phyloP scores from a whole-genome alignment of 768 basidiomycete genomes.

The Punctularia strigosozonata region DNA sequence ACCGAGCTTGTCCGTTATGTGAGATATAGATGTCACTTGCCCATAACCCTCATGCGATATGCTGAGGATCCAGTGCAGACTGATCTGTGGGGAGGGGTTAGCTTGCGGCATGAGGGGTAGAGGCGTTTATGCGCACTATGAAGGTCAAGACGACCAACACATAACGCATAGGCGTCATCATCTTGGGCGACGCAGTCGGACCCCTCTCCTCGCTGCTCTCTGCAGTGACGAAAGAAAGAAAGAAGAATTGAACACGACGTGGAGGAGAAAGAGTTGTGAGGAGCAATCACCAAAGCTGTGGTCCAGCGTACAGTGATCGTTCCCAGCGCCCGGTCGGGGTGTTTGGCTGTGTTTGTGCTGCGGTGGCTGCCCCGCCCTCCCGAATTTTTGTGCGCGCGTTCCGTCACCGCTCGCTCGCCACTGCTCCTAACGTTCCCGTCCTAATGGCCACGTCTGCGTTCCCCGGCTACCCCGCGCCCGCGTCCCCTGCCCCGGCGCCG shows the following conservation, averaged over 20 bases:
- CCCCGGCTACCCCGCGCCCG: slow-evolving; percentile 23
- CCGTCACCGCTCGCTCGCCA: too few relatives aligned
- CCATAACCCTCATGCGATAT: slow-evolving; percentile 38
- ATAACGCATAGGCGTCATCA: slow-evolving; percentile 55
- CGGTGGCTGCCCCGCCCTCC: too few relatives aligned
- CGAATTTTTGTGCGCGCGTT: too few relatives aligned
- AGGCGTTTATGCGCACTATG: slow-evolving; percentile 13
- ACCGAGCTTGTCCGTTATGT: slow-evolving; percentile 19
- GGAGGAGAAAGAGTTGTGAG: too few relatives aligned
- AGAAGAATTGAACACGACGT: too few relatives aligned
- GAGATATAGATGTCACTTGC: slow-evolving; percentile 29
- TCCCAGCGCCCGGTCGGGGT: too few relatives aligned
- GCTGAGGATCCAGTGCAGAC: slow-evolving; percentile 43
- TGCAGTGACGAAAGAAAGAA: too few relatives aligned
- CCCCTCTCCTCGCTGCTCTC: too few relatives aligned
- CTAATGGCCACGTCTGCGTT: slow-evolving; percentile 28
- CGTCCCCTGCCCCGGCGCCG: slow-evolving; percentile 20
- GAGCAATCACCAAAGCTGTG: too few relatives aligned
- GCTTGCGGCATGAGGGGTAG: neutral
- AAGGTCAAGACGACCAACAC: slow-evolving; percentile 28
- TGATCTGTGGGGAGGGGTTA: slow-evolving; percentile 26
- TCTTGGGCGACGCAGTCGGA: slow-evolving; percentile 20
- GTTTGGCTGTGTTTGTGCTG: too few relatives aligned
- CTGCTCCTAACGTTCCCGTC: too few relatives aligned
- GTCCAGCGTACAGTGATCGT: too few relatives aligned